A percentile compares a stretch with the other conserved stretches of the same genome.
These are phyloP conservation scores for Saccharomyces hybrid DNA, from an alignment of 1,139 yeast species.

Conservation along the genomic window DNA sequence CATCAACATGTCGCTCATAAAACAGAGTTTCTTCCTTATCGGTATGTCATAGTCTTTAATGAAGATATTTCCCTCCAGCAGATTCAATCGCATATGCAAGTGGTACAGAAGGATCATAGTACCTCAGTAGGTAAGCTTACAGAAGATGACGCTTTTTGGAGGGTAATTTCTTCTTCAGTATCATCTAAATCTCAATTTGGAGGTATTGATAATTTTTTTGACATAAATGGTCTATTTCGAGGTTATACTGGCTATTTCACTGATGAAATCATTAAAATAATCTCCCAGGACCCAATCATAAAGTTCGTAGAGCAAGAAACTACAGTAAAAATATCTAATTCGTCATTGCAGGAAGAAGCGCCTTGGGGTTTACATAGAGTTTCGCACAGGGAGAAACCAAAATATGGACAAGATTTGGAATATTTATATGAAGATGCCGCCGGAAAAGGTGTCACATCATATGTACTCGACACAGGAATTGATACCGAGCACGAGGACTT, in stretches of 20 bases:
- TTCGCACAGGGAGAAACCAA: conserved; percentile 74
- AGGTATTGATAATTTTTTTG: conserved; percentile 49
- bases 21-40: neutral
- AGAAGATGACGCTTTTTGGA: conserved; percentile 19
- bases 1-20: neutral
- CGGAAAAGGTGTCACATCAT: conserved; percentile 89
- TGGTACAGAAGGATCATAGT: conserved; percentile 33
- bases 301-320: conserved; percentile 77
- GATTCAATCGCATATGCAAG: conserved; percentile 53
- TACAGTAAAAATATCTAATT: conserved; percentile 57
- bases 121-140: conserved; percentile 19
- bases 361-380: conserved; percentile 97
- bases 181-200: conserved; percentile 19
- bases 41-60: conserved; percentile 70
- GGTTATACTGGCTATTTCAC: conserved; percentile 78
- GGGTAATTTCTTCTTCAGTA: neutral
- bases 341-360: conserved; percentile 68
- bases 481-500: conserved; percentile 75
- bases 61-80: conserved; percentile 45
- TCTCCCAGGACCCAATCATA: conserved; percentile 68
- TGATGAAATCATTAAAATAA: conserved; percentile 58
- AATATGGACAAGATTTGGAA: conserved; percentile 69
- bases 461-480: conserved; percentile 87
- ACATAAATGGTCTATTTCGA: conserved; percentile 44
- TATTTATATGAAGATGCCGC: conserved; percentile 77